Evolutionary conservation across 352 stramenopile genomes (phyloP).

Genomic region (Globisporangium apiculatum): DNA sequence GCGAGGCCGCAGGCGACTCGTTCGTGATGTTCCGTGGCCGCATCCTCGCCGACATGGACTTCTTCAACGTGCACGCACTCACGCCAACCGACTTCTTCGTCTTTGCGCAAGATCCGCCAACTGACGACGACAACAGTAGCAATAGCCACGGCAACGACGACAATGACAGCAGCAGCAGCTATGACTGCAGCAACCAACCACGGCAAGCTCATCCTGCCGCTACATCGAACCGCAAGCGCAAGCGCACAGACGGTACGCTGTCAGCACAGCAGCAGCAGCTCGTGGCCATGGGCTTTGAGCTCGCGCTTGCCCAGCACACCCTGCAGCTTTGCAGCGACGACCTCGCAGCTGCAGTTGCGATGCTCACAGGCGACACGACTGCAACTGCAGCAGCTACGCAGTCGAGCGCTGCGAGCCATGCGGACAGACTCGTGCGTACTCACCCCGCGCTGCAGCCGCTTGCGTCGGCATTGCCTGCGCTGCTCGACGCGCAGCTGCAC

Average conservation of each 20-base stretch:
- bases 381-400: background rate
- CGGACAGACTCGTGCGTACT: slow-evolving; percentile 5
- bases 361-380: slow-evolving; percentile 30
- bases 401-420: slow-evolving; percentile 7
- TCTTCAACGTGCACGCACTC: slow-evolving; percentile 20
- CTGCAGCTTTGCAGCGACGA: slow-evolving; percentile 25
- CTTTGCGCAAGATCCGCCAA: slow-evolving; percentile 30
- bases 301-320: slow-evolving; percentile 18
- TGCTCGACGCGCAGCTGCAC: slow-evolving; percentile 14
- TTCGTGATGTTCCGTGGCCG: slow-evolving; percentile 23
- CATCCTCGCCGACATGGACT: slow-evolving; percentile 8
- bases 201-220: no score
- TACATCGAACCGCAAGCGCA: background rate
- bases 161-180: slow-evolving; percentile 4
- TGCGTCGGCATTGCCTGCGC: slow-evolving; percentile 17
- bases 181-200: slow-evolving; percentile 3
- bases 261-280: slow-evolving; percentile 3
- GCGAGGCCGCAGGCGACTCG: slow-evolving; percentile 8
- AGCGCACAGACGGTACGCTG: slow-evolving; percentile 8
- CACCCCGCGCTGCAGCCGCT: slow-evolving; percentile 12
- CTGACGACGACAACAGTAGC: slow-evolving; percentile 18
- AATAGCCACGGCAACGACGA: slow-evolving; percentile 26
- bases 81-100: slow-evolving; percentile 52
- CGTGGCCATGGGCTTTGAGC: slow-evolving; percentile 53
- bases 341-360: slow-evolving; percentile 25